Percentiles rank a stretch among this genome's conserved stretches.
These are phyloP conservation scores for Vachellia pachyceras DNA, from an alignment of 306 rosid species.

Conservation along the genomic window DNA sequence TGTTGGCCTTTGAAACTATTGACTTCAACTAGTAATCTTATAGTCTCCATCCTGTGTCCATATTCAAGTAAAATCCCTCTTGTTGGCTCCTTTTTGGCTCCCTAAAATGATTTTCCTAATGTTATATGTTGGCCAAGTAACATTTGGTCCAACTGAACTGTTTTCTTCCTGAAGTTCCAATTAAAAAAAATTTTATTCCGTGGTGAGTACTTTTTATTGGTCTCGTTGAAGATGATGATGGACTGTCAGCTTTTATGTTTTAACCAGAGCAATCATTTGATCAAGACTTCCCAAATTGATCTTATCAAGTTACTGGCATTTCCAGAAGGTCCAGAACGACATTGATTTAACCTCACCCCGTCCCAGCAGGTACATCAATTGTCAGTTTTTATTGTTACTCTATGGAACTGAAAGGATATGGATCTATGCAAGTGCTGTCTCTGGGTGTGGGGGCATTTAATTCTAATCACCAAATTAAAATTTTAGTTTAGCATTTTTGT, in stretches of 20 bases:
- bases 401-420: not conserved
- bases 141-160: not conserved
- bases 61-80: not conserved
- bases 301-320: not conserved
- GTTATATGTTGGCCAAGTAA: not conserved
- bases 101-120: not conserved
- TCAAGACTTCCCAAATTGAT: constrained; percentile 24
- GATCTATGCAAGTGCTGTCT: not conserved
- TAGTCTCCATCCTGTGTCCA: not conserved
- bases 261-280: constrained; percentile 45
- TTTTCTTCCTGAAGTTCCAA: not conserved
- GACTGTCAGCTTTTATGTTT: constrained; percentile 52
- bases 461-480: not conserved
- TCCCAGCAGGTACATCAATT: constrained; percentile 40
- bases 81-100: not conserved
- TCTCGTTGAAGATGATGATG: constrained; percentile 57
- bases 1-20: not conserved
- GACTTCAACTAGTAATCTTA: not conserved
- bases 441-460: not conserved
- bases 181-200: not conserved
- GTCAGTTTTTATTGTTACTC: not conserved
- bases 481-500: not conserved
- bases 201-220: constrained; percentile 1
- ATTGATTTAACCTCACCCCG: not conserved
- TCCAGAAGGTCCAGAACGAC: constrained; percentile 17